A percentile compares a stretch with the other conserved stretches of the same genome.
phyloP scores from a whole-genome alignment of 1,139 yeast genomes.

The Yamadazyma dushanensis region DNA sequence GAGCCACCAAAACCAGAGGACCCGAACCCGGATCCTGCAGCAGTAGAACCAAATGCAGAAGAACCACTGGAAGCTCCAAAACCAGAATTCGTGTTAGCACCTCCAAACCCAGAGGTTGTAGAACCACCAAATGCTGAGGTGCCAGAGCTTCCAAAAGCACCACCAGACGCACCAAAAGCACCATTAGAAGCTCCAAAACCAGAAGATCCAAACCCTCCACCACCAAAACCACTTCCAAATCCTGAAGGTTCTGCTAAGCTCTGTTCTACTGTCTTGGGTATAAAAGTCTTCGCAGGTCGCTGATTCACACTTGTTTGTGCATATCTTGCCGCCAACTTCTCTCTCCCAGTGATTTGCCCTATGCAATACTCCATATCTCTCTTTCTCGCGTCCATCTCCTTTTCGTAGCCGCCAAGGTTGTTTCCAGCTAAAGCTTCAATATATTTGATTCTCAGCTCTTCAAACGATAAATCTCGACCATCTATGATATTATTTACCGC shows the following conservation, averaged over 20 bases:
- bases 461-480: slow-evolving; percentile 57
- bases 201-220: slow-evolving; percentile 9
- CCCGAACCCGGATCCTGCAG: slow-evolving; percentile 4
- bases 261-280: slow-evolving; percentile 32
- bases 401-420: slow-evolving; percentile 37
- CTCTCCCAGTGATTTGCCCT: slow-evolving; percentile 35
- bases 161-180: slow-evolving; percentile 10
- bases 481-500: slow-evolving; percentile 39
- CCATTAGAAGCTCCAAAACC: slow-evolving; percentile 8
- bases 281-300: slow-evolving; percentile 36
- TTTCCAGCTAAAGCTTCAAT: slow-evolving; percentile 42
- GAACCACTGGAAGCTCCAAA: too few relatives aligned
- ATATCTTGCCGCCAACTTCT: slow-evolving; percentile 56
- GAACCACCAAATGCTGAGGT: slow-evolving; percentile 8
- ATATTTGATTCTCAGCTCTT: slow-evolving; percentile 53
- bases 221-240: slow-evolving; percentile 12
- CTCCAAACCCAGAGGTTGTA: slow-evolving; percentile 12
- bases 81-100: slow-evolving; percentile 1
- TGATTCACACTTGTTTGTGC: slow-evolving; percentile 48
- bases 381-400: slow-evolving; percentile 38
- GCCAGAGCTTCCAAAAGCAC: slow-evolving; percentile 10
- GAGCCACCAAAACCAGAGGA: slow-evolving; percentile 1
- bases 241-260: slow-evolving; percentile 16
- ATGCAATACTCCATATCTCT: slow-evolving; percentile 50
- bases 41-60: too few relatives aligned